Base-by-base conservation (phyloP, 1,139 yeast genomes). In the Saccharomyces pastorianus region DNA sequence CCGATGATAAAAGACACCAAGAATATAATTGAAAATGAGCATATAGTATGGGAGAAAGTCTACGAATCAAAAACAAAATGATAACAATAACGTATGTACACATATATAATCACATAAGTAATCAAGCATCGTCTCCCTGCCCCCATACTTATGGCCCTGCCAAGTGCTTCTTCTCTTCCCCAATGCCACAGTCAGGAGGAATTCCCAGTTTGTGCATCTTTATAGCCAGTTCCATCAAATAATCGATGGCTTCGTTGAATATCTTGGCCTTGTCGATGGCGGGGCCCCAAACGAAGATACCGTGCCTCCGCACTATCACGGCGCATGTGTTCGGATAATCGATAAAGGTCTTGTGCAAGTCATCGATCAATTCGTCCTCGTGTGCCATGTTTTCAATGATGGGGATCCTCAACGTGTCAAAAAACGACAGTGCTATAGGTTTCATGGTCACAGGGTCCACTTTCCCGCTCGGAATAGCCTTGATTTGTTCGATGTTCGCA, bases 221-320 rank as follows among this genome's bases (percentile, higher is more conserved):
- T 46, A 90, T 80, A 1, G 95, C 96, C 63, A 90, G 71, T 62
- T 88, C 96, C 64, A 93, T 74, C 61, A 93, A 73, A 68, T 91
- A 91, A 67, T 91, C 98, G 60, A 91, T 82, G 34, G 97, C 96
- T 71, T 93, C 98, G 68, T 90, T 89, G 69, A 87, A 85, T 17
- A 91, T 82, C 73, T 91, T 91, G 51, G 97, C 96, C 71, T 90
- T 89, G 88, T 95, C 87, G 11, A 89, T 88, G 27, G 80, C 83
- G 62, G 87, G 90, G 26, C 97, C 98, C 97, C 98, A 91, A 14
- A 90, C 96, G 66, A 85, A 91, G 47, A 91, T 85, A 0, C 99
- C 99, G 65, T 91, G 99, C 67, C 96, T 78, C 70, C 96, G 80
- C 6, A 91, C 98, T 55, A 91, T 76, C 1, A 91, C 91, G 0